These are phyloP conservation scores for Aspergillus nidulans DNA, from an alignment of 495 filamentous ascomycete genomes.

Conservation along the genomic window DNA sequence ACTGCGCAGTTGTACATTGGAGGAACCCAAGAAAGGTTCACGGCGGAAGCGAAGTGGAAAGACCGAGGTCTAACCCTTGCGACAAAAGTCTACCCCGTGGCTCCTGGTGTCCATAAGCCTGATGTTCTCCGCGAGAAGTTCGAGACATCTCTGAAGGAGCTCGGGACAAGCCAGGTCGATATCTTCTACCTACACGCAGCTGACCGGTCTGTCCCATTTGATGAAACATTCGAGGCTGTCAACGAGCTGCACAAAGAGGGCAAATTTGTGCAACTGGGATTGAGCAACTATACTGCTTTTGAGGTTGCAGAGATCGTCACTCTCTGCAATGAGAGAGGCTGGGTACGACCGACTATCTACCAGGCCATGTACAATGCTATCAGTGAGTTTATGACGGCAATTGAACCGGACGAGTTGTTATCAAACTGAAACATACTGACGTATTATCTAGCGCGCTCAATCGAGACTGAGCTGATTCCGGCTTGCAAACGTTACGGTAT, in stretches of 20 bases:
- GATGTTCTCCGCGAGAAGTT: constrained; percentile 58
- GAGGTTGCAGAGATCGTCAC: constrained; percentile 88
- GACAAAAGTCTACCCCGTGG: constrained; percentile 72
- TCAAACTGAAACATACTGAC: constrained; percentile 39
- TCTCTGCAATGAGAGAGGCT: constrained; percentile 74
- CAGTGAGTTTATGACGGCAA: constrained; percentile 26
- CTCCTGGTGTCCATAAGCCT: constrained; percentile 55
- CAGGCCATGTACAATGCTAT: constrained; percentile 65
- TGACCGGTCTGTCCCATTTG: constrained; percentile 72
- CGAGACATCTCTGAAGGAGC: constrained; percentile 61
- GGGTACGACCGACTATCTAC: constrained; percentile 59
- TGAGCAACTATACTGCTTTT: constrained; percentile 83
- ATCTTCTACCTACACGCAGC: constrained; percentile 87
- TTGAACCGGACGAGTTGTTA: no score
- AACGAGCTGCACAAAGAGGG: constrained; percentile 82
- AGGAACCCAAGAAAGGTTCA: constrained; percentile 78
- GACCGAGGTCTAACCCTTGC: constrained; percentile 77
- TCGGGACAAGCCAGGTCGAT: constrained; percentile 74
- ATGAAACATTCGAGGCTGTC: constrained; percentile 70
- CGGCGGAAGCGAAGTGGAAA: constrained; percentile 70
- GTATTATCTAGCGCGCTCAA: constrained; percentile 50
- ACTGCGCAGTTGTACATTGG: constrained; percentile 72
- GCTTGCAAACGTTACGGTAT: constrained; percentile 80
- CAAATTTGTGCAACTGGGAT: constrained; percentile 76
- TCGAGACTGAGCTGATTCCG: constrained; percentile 76